These are phyloP conservation scores for Aspergillus ochraceus DNA, from an alignment of 2,329 filamentous ascomycete species.

Conservation along the genomic window DNA sequence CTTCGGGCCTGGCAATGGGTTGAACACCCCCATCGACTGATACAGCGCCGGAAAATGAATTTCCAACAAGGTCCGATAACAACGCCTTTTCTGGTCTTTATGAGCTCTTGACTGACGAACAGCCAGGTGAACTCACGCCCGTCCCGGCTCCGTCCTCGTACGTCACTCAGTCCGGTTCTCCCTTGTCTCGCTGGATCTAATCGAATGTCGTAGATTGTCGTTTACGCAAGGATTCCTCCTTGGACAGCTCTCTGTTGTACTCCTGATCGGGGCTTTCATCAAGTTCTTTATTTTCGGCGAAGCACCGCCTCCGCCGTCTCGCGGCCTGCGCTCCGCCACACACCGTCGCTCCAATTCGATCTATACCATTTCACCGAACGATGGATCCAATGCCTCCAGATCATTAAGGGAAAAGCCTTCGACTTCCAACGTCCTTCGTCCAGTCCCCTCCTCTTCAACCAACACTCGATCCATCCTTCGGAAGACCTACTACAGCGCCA, in stretches of 20 bases:
- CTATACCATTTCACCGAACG: slow-evolving; percentile 39
- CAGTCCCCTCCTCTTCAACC: slow-evolving; percentile 77
- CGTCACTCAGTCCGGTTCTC: slow-evolving; percentile 16
- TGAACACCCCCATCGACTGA: slow-evolving; percentile 20
- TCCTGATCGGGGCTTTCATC: slow-evolving; percentile 92
- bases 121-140: slow-evolving; percentile 29
- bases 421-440: slow-evolving; percentile 70
- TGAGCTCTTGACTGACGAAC: slow-evolving; percentile 14
- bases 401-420: slow-evolving; percentile 47
- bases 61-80: slow-evolving; percentile 31
- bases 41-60: slow-evolving; percentile 31
- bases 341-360: slow-evolving; percentile 74
- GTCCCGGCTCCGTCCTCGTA: slow-evolving; percentile 45
- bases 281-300: slow-evolving; percentile 99
- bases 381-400: slow-evolving; percentile 41
- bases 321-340: slow-evolving; percentile 73
- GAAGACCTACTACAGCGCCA: slow-evolving; percentile 90
- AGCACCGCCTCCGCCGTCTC: slow-evolving; percentile 77
- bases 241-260: slow-evolving; percentile 87
- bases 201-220: slow-evolving; percentile 61
- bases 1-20: slow-evolving; percentile 22
- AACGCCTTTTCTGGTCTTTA: neutral
- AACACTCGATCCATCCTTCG: slow-evolving; percentile 75
- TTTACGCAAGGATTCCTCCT: slow-evolving; percentile 93
- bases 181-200: slow-evolving; percentile 3